These are phyloP conservation scores for Cercospora sojina DNA, from an alignment of 2,329 filamentous ascomycete genomes.

Conservation along the genomic window DNA sequence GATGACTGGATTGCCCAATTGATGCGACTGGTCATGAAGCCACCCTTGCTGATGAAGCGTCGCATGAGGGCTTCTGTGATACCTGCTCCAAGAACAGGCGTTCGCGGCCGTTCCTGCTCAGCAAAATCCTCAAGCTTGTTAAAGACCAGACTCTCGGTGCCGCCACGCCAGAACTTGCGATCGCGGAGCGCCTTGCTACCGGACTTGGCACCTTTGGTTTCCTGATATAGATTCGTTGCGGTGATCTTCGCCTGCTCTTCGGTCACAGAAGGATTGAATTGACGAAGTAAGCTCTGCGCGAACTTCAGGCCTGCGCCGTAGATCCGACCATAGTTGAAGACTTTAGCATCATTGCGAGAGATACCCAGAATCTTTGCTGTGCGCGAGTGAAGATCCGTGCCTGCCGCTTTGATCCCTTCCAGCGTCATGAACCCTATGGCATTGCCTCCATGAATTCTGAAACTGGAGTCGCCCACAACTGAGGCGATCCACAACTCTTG, in stretches of 20 bases:
- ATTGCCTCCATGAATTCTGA: conserved; percentile 92
- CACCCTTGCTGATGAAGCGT: conserved; percentile 81
- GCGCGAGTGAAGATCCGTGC: conserved; percentile 90
- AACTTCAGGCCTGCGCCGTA: conserved; percentile 98
- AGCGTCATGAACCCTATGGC: conserved; percentile 99
- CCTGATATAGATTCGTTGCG: conserved; percentile 77
- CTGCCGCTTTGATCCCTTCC: conserved; percentile 89
- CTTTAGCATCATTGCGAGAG: conserved; percentile 89
- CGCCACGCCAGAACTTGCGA: conserved; percentile 86
- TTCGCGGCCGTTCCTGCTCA: conserved; percentile 85
- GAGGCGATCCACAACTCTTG: conserved; percentile 98
- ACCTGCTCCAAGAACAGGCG: conserved; percentile 87
- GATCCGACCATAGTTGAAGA: conserved; percentile 98
- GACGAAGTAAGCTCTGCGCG: conserved; percentile 80
- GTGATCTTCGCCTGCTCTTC: conserved; percentile 75
- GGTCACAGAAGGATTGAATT: conserved; percentile 84
- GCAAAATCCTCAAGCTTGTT: conserved; percentile 98
- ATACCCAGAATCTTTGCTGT: conserved; percentile 92
- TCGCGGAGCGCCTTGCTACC: conserved; percentile 69
- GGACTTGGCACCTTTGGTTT: conserved; percentile 88
- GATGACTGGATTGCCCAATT: conserved; percentile 99
- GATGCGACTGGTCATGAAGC: conserved; percentile 92
- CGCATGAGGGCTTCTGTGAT: conserved; percentile 95
- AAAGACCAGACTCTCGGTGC: conserved; percentile 96
- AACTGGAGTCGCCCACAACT: conserved; percentile 88